Conservation (phyloP, 2,329 filamentous ascomycete species). For the Phyllosticta capitalensis region DNA sequence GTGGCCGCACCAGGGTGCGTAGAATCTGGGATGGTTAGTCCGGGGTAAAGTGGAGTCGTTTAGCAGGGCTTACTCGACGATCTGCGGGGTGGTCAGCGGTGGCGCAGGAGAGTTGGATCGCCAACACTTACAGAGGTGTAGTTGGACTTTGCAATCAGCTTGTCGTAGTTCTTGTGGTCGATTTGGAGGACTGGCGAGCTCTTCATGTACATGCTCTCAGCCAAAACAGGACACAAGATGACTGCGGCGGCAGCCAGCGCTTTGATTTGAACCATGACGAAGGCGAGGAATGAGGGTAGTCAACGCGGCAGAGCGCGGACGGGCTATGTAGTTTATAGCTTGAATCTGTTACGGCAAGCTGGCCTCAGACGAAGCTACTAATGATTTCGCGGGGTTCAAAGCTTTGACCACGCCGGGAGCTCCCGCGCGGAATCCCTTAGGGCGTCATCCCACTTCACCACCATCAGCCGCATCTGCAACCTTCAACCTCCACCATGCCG, state of each 20-base stretch:
- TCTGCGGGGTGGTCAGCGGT: slow-evolving; percentile 6
- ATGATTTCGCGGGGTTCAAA: slow-evolving; percentile 9
- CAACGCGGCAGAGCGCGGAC: neutral
- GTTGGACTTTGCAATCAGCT: slow-evolving; percentile 78
- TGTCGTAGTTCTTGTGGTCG: slow-evolving; percentile 68
- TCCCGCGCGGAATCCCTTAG: slow-evolving; percentile 5
- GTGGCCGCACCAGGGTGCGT: slow-evolving; percentile 95
- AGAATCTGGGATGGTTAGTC: slow-evolving; percentile 59
- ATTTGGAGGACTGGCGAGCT: slow-evolving; percentile 80
- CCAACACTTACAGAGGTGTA: slow-evolving; percentile 65
- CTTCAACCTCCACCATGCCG: slow-evolving; percentile 49
- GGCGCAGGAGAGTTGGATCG: neutral
- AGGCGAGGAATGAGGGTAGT: slow-evolving; percentile 2
- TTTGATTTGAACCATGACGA: slow-evolving; percentile 26
- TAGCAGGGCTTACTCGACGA: slow-evolving; percentile 20
- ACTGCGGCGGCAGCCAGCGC: slow-evolving; percentile 44
- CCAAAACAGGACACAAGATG: slow-evolving; percentile 55
- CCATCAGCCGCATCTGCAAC: neutral
- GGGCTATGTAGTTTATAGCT: slow-evolving; percentile 1
- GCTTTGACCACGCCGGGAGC: neutral
- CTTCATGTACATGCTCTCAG: slow-evolving; percentile 72
- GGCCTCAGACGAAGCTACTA: slow-evolving; percentile 6
- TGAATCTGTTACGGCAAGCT: slow-evolving; percentile 4
- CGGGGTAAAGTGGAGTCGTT: slow-evolving; percentile 3
- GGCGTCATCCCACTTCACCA: slow-evolving; percentile 1